These are phyloP conservation scores for Penicillium cinerascens DNA, from an alignment of 495 filamentous ascomycete genomes.

Conservation along the genomic window DNA sequence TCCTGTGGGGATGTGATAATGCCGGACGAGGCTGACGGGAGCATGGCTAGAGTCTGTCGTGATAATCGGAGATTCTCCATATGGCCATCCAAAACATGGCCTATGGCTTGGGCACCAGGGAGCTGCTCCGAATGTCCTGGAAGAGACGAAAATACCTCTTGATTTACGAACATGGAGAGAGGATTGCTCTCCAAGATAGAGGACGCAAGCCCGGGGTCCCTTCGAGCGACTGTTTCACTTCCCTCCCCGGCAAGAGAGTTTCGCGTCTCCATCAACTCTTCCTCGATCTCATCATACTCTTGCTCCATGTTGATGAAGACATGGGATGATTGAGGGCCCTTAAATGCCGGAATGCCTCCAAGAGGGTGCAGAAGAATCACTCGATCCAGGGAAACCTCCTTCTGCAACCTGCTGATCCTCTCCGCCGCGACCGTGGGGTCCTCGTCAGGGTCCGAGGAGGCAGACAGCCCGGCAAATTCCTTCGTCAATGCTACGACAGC, in stretches of 20 bases:
- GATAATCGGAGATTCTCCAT: constrained; percentile 71
- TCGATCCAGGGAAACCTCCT: constrained; percentile 69
- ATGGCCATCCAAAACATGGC: constrained; percentile 46
- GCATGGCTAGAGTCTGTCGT: constrained; percentile 61
- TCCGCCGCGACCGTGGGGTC: constrained; percentile 43
- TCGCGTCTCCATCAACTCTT: constrained; percentile 48
- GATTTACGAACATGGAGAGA: constrained; percentile 43
- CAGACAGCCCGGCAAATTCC: constrained; percentile 62
- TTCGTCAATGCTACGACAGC: constrained; percentile 67
- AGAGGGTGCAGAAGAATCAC: constrained; percentile 86
- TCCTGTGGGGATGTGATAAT: constrained; percentile 83
- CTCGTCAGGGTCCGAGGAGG: constrained; percentile 40
- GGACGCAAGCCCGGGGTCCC: constrained; percentile 7
- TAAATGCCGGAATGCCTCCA: constrained; percentile 77
- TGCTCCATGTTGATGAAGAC: constrained; percentile 96
- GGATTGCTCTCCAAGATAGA: constrained; percentile 41
- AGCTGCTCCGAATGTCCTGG: constrained; percentile 5
- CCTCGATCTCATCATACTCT: constrained; percentile 66
- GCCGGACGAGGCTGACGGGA: constrained; percentile 83
- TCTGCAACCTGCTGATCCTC: constrained; percentile 41
- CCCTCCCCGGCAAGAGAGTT: constrained; percentile 11
- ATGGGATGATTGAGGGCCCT: constrained; percentile 65
- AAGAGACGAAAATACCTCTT: constrained; percentile 25
- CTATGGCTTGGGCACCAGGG: constrained; percentile 8
- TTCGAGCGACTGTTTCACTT: background rate